These are phyloP conservation scores for Daldinia bambusicola DNA, from an alignment of 495 filamentous ascomycete species.

Conservation along the genomic window DNA sequence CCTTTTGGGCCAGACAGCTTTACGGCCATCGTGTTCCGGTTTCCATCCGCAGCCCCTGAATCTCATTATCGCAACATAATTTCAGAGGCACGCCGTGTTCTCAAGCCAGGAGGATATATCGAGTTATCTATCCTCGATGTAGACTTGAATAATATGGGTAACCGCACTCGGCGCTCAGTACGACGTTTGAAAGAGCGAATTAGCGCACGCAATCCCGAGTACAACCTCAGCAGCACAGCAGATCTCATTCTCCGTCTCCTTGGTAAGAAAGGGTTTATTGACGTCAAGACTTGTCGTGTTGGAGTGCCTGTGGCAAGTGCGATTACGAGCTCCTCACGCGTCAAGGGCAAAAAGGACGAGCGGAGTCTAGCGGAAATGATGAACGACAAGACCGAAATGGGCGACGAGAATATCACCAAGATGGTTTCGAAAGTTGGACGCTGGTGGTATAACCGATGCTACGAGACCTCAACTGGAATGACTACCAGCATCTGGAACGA, in stretches of 20 bases:
- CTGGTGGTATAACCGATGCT: constrained; percentile 96
- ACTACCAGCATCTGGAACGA: constrained; percentile 83
- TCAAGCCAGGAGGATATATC: constrained; percentile 89
- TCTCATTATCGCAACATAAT: constrained; percentile 79
- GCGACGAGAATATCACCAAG: constrained; percentile 84
- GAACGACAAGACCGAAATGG: constrained; percentile 68
- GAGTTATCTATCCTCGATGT: constrained; percentile 87
- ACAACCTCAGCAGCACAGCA: constrained; percentile 76
- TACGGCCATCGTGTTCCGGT: constrained; percentile 85
- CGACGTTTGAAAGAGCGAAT: constrained; percentile 81
- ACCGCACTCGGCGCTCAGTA: constrained; percentile 76
- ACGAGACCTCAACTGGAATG: constrained; percentile 72
- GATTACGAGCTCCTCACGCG: constrained; percentile 55
- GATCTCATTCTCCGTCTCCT: constrained; percentile 82
- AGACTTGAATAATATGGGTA: constrained; percentile 88
- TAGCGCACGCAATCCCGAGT: constrained; percentile 64
- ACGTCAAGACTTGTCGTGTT: constrained; percentile 86
- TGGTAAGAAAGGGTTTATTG: constrained; percentile 81
- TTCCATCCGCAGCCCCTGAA: constrained; percentile 80
- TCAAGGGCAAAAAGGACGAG: constrained; percentile 57
- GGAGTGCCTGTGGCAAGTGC: constrained; percentile 87
- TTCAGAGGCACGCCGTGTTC: constrained; percentile 88
- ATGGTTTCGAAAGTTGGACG: constrained; percentile 92
- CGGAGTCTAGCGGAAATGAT: constrained; percentile 76
- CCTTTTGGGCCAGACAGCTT: constrained; percentile 92